A percentile compares a stretch with the other conserved stretches of the same genome.
These are phyloP conservation scores for Patellaria atrata DNA, from an alignment of 495 filamentous ascomycete genomes.

Conservation along the genomic window DNA sequence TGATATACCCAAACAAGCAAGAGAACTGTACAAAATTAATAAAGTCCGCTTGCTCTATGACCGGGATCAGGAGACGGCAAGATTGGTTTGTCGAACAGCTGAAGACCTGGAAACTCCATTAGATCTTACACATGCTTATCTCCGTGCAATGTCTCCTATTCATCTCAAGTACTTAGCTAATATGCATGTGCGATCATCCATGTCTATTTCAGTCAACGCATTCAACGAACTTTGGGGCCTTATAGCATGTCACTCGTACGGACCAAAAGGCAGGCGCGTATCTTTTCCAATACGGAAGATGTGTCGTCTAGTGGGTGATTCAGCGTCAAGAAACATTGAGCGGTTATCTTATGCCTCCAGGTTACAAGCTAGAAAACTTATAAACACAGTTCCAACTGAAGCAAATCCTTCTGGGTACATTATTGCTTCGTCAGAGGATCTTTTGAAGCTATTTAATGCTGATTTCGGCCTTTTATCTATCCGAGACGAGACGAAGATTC, in stretches of 20 bases:
- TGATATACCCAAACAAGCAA: conserved; percentile 78
- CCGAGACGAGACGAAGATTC: conserved; percentile 71
- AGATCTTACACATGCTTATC: conserved; percentile 73
- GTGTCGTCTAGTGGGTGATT: conserved; percentile 84
- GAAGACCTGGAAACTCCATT: conserved; percentile 67
- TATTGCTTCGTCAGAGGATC: conserved; percentile 76
- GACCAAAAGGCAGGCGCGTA: conserved; percentile 65
- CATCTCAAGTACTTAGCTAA: conserved; percentile 81
- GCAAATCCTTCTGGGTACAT: conserved; percentile 86
- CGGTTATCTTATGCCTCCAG: conserved; percentile 75
- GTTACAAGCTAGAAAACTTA: conserved; percentile 68
- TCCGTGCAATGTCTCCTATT: conserved; percentile 84
- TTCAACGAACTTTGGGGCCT: conserved; percentile 81
- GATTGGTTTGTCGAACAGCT: conserved; percentile 64
- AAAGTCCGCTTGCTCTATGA: conserved; percentile 70
- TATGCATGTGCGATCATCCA: conserved; percentile 80
- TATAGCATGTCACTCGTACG: conserved; percentile 79
- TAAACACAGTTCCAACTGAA: conserved; percentile 62
- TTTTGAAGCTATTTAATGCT: conserved; percentile 73
- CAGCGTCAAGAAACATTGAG: conserved; percentile 77
- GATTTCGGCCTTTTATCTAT: conserved; percentile 83
- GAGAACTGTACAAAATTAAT: conserved; percentile 69
- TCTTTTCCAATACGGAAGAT: conserved; percentile 87
- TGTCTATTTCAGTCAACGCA: conserved; percentile 87
- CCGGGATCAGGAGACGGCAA: conserved; percentile 57